Evolutionary conservation across 2,329 filamentous ascomycete genomes (phyloP), one percentile per base, ranked within the genome.

Genomic region (Phialophora macrospora): DNA sequence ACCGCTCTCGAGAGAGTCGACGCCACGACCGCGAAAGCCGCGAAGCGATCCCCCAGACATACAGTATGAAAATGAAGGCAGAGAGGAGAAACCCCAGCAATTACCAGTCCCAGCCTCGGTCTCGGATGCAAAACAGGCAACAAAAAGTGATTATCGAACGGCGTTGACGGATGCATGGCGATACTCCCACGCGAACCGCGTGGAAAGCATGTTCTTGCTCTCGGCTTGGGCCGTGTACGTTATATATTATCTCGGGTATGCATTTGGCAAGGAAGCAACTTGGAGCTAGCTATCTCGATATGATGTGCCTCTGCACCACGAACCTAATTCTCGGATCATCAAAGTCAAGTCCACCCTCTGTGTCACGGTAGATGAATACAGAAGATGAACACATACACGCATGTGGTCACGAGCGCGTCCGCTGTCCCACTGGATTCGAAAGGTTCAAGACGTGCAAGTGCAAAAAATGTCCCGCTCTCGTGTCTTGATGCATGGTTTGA

Each of bases 41-140:
- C 64, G 62, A 60, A 57, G 60, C 30, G 62, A 66, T 38, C 64
- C 62, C 28, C 67, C 67, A 11, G 67, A 63, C 38, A 66, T 64
- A 60, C 34, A 44, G 34, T 32, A 63, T 20, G 22, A 30, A 7
- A 6, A 38, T 17, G 46, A 28, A 22, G 24, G 49, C 12, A 49
- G 48, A 58, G 26, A 51, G 48, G 28, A 17, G 8, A 20, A 44
- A 17, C 14, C 38, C 38, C 14, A n/a, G 38, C 38, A 44, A 17
- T 44, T 44, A 44, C 3, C 38, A 44, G 6, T 34, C 17, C n/a
- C 52, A 32, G 52, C 6, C 52, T 20, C 32, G 24, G 20, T 26
- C 11, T 44, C 55, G 20, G 28, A 44, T 17, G 55, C 20, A 44
- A 32, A 57, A 20, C 22, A 57, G 30, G 28, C 38, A 41, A 52